These are phyloP conservation scores for Forsythia suspensa DNA, from an alignment of 257 asterid genomes.

Conservation along the genomic window DNA sequence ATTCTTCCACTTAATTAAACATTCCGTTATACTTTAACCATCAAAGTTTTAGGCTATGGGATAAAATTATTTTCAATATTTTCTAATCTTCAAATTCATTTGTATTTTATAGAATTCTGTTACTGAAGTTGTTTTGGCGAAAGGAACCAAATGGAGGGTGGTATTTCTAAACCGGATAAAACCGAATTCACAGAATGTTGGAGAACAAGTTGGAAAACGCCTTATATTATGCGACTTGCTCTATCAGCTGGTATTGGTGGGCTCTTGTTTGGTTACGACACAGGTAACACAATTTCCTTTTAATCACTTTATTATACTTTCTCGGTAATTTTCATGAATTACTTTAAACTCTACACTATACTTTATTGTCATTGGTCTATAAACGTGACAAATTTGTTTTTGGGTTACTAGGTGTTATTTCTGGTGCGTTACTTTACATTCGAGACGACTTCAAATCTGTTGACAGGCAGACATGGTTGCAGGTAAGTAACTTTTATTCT, in stretches of 20 bases:
- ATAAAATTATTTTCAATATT: background rate
- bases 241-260: conserved; percentile 87
- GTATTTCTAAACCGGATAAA: conserved; percentile 45
- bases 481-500: conserved; percentile 29
- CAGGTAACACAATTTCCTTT: conserved; percentile 37
- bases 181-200: conserved; percentile 73
- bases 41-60: background rate
- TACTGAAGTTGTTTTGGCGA: background rate
- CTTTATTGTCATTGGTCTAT: too few species aligned
- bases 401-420: conserved; percentile 64
- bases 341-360: background rate
- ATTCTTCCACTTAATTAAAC: too few species aligned
- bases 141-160: conserved; percentile 53
- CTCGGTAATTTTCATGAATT: background rate
- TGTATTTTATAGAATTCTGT: background rate
- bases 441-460: conserved; percentile 59
- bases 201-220: conserved; percentile 55
- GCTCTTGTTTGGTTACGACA: conserved; percentile 71
- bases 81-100: background rate
- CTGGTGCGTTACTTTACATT: conserved; percentile 83
- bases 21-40: too few species aligned
- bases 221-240: conserved; percentile 79
- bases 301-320: background rate
- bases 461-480: conserved; percentile 55
- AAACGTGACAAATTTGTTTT: background rate